Evolutionary conservation across 257 asterid genomes (phyloP), one percentile per base, ranked within the genome.

Genomic region (Vinca minor): DNA sequence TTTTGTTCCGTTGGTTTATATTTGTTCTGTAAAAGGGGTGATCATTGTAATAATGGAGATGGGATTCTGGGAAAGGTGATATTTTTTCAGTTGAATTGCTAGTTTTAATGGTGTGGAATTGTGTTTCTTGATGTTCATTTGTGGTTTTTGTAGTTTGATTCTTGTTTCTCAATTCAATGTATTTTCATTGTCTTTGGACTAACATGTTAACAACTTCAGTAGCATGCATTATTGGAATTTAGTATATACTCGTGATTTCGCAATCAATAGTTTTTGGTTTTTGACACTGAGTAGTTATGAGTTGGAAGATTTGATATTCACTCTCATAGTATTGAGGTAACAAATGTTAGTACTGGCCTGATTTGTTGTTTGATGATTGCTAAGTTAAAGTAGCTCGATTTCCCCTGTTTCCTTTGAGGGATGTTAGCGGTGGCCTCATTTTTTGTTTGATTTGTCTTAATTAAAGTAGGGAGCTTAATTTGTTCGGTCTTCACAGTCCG

Each of bases 21-120:
- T 3, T 50, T 74, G 64, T 32, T 65, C 73, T 73, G 66, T 73
- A n/a, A n/a, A n/a, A n/a, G 74, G 67, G 84, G 74, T 66, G 82
- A 82, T 81, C 74, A 62, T 71, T 21, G 50, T 56, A n/a, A 58
- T 49, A 49, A 14, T 69, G 55, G 26, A 14, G 28, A 48, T 31
- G 48, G n/a, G 20, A 25, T 46, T 59, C 52, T 57, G 57, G 17
- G 2, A 2, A 29, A 15, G 59, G 41, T 68, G 56, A 20, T 74
- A 3, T 0, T 34, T 63, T 1, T 10, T 48, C 26, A 8, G 35
- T 35, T 73, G 70, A 67, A 39, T 63, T 63, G 62, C 42, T 59
- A 34, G 31, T 63, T 63, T 57, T 55, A 13, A 14, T 41, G 67
- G 58, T 29, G 25, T 50, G 50, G 36, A 65, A 18, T 44, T 70